Percentiles rank a stretch among this genome's conserved stretches.
phyloP scores from a whole-genome alignment of 257 asterid species.

The Fraxinus americana region DNA sequence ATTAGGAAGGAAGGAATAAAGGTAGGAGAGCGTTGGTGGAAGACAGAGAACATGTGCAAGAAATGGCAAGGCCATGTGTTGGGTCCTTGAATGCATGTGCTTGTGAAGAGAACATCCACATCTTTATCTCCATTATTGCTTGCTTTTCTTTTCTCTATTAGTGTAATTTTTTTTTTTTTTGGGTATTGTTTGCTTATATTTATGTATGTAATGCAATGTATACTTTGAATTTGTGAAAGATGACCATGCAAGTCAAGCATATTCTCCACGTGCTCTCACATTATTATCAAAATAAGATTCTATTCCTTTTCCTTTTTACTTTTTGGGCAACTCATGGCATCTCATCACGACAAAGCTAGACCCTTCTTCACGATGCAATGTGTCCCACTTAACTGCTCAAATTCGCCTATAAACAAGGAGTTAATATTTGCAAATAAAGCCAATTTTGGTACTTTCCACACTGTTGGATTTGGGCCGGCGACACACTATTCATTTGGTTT shows the following conservation, averaged over 20 bases:
- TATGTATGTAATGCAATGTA: not conserved
- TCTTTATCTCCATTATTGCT: slow-evolving; percentile 4
- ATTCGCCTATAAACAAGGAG: too few species aligned
- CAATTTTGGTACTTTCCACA: too few species aligned
- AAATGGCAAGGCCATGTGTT: slow-evolving; percentile 26
- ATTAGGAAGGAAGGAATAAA: not conserved
- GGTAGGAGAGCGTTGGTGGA: slow-evolving; percentile 20
- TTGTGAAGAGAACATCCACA: not conserved
- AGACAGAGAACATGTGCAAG: slow-evolving; percentile 40
- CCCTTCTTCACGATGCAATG: too few species aligned
- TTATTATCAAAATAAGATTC: too few species aligned
- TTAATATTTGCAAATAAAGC: too few species aligned
- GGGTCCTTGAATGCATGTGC: slow-evolving; percentile 22
- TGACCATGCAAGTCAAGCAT: not conserved
- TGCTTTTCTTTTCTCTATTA: not conserved
- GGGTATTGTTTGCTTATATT: not conserved
- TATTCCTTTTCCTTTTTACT: not conserved
- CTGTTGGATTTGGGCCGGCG: too few species aligned
- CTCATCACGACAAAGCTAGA: not conserved
- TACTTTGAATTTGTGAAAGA: not conserved
- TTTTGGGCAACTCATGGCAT: not conserved
- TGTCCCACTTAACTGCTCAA: too few species aligned
- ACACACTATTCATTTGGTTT: too few species aligned
- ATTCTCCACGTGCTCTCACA: too few species aligned
- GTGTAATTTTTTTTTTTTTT: not conserved